Base-by-base conservation (phyloP, 306 rosid genomes). In the Adenanthera pavonina region DNA sequence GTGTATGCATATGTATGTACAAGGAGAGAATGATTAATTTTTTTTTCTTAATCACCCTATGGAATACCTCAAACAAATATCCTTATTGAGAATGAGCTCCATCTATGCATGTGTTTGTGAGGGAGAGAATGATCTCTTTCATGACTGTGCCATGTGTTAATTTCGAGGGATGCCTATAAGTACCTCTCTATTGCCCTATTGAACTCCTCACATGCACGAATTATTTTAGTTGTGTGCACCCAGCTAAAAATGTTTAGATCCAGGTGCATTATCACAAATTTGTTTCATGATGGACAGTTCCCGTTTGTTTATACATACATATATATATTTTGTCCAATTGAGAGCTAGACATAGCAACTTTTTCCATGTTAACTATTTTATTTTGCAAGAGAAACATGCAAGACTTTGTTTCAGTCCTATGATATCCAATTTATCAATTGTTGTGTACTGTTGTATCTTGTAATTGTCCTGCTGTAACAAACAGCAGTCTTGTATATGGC, bases 371-470 rank as follows among this genome's bases (percentile, higher is more conserved):
- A 33, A 30, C 7, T 69, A 48, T 20, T 5, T 36, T 49, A 25
- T 25, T 25, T 25, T 25, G 6, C 19, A 33, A 61, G 53, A 61
- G 60, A 48, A 17, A 8, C 5, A 38, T 61, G 34, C 51, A 41
- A 36, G 51, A 12, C 40, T 17, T 53, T 46, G 61, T 78, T 43
- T n/a, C 35, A 61, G 7, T 44, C 43, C 61, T 53, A 13, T 40
- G 30, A 52, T 43, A 34, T 78, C 46, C 36, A 49, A 49, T 30
- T 62, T 65, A 41, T 53, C 9, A 64, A 19, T 16, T 33, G 53
- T 41, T 61, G 13, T 79, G 49, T 38, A n/a, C 11, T 48, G 40
- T 46, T 35, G 33, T 80, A 69, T 44, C 38, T 69, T 69, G 54
- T 30, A 34, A 25, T 35, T 72, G 12, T 3, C 61, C 20, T 66